A percentile compares a stretch with the other conserved stretches of the same genome.
Conservation (phyloP, 192 early-diverging fungal species). For the Coemansia sp. region DNA sequence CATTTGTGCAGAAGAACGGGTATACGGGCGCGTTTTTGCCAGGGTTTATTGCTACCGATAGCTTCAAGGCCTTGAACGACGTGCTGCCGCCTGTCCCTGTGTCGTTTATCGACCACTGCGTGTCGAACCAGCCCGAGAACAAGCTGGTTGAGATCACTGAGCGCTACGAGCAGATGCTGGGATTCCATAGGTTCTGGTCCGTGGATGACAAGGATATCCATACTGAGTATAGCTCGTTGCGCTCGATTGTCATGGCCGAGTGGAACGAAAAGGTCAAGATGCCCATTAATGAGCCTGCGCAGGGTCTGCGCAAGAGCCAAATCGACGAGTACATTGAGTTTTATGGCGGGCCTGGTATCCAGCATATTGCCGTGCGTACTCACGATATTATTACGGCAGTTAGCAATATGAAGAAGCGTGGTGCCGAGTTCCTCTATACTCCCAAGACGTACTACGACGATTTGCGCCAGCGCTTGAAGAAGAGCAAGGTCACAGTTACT, state of each 20-base stretch:
- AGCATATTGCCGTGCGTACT: conserved; percentile 95
- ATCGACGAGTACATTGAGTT: conserved; percentile 74
- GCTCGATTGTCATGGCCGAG: conserved; percentile 96
- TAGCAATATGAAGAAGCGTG: conserved; percentile 78
- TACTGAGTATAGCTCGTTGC: conserved; percentile 93
- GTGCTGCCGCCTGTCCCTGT: conserved; percentile 71
- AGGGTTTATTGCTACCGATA: conserved; percentile 61
- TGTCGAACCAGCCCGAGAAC: conserved; percentile 94
- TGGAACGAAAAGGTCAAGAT: conserved; percentile 91
- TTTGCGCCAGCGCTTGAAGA: conserved; percentile 72
- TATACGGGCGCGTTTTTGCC: conserved; percentile 93
- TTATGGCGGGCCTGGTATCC: conserved; percentile 75
- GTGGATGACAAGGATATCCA: conserved; percentile 96
- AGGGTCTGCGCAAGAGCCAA: conserved; percentile 93
- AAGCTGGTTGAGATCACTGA: conserved; percentile 86
- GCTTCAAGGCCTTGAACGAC: conserved; percentile 63
- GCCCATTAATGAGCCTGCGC: conserved; percentile 97
- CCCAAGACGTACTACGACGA: conserved; percentile 89
- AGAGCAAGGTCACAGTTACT: conserved; percentile 70
- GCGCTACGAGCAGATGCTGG: conserved; percentile 88
- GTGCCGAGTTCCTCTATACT: conserved; percentile 88
- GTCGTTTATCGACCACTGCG: conserved; percentile 88
- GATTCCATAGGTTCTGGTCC: conserved; percentile 98
- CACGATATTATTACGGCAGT: conserved; percentile 86
- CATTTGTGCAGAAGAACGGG: conserved; percentile 80